A percentile compares a stretch with the other conserved stretches of the same genome.
These are phyloP conservation scores for Fraxinus sp. DNA, from an alignment of 305 asterid species.

Conservation along the genomic window DNA sequence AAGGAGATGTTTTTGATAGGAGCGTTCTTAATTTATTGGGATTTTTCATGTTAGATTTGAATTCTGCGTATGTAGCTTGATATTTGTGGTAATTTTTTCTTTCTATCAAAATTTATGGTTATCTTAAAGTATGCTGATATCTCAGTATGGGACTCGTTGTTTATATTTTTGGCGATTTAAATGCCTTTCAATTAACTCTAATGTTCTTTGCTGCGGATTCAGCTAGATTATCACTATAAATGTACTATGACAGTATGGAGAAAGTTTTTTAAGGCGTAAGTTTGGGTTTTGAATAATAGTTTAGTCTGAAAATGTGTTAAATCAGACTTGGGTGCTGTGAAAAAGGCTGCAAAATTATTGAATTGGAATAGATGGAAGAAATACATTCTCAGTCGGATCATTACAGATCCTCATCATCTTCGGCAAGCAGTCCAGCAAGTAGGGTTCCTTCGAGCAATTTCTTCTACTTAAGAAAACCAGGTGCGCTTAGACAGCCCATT, in stretches of 20 bases:
- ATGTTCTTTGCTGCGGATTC: slow-evolving; percentile 29
- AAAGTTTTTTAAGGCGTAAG: slow-evolving; percentile 12
- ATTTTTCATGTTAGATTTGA: not conserved
- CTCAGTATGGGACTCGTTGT: not conserved
- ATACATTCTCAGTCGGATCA: slow-evolving; percentile 94
- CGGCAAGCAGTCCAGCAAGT: slow-evolving; percentile 93
- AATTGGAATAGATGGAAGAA: slow-evolving; percentile 68
- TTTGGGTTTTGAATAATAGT: slow-evolving; percentile 10
- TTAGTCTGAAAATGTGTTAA: not conserved
- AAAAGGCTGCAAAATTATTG: slow-evolving; percentile 5
- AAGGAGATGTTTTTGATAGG: slow-evolving; percentile 10
- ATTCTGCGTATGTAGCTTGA: not conserved
- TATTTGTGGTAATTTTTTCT: slow-evolving; percentile 2
- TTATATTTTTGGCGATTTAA: not conserved
- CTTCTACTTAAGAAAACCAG: slow-evolving; percentile 89
- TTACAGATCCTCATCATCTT: slow-evolving; percentile 90
- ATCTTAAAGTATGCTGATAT: not conserved
- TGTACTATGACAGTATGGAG: slow-evolving; percentile 4
- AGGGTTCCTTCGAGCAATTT: slow-evolving; percentile 94
- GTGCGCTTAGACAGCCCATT: slow-evolving; percentile 78
- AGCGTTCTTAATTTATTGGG: slow-evolving; percentile 13
- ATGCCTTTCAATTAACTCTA: slow-evolving; percentile 1
- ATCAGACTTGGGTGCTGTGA: slow-evolving; percentile 18
- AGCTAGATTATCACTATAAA: slow-evolving; percentile 13
- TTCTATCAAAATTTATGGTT: not conserved